Evolutionary conservation across 345 rosid species (phyloP), one percentile per base, ranked within the genome.

Genomic region (Cardamine chenopodiifolia): DNA sequence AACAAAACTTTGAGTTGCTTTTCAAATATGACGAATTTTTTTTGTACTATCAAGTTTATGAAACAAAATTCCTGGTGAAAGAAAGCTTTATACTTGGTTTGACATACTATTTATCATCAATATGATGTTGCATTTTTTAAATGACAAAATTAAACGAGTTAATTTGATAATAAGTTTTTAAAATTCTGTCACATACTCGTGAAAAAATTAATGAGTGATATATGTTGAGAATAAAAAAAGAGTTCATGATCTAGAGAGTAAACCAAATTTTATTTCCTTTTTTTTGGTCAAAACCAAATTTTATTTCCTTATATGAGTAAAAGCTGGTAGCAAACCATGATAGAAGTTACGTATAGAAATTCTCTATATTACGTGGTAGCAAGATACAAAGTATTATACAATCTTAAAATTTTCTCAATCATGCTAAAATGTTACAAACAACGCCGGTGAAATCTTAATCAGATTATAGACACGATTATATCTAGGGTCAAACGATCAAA

Each of bases 381-480:
- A 44, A 20, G 9, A 17, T 19, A 68, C 26, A 68, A 17, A 37
- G 15, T 22, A 37, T 31, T 14, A n/a, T 35, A 50, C 8, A 67
- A 23, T n/a, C n/a, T 61, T 32, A 28, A 2, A 29, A 29, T 3
- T 31, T 40, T 55, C 14, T 14, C 56, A 58, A 57, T 50, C 8
- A 20, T 20, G 28, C 25, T 48, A 26, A 26, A 23, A 54, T 4
- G 59, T 54, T 26, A 54, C 34, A 23, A 42, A 14, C n/a, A 14
- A 42, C 18, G 58, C 18, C 58, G 58, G 6, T 53, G 18, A 53
- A 55, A 15, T 55, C 60, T 28, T 17, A 15, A 15, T 32, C 10
- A 50, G 47, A 34, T 14, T n/a, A 9, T 26, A 60, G 75, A 71
- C 34, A 45, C 34, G 58, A 28, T 60, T 59, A 4, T 59, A 23